Base-by-base conservation (phyloP, 169 alveolate species). In the Plasmodium gallinaceum region DNA sequence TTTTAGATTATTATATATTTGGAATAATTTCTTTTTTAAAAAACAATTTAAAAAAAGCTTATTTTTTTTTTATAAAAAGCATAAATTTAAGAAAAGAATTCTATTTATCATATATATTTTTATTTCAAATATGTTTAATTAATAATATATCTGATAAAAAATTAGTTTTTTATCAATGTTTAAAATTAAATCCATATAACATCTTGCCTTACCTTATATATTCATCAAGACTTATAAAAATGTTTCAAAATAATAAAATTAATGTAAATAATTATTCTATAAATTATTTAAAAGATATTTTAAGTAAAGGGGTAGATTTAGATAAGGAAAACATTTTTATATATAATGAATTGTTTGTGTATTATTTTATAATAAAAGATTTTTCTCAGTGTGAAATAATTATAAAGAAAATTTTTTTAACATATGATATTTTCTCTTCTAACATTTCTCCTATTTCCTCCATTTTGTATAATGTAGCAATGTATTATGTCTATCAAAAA, bases 261-360 rank as follows among this genome's bases (percentile, higher is more conserved):
- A n/a, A 22, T 18, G 6, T 65, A 20, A 22, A 45, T 39, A 70
- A 45, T 20, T 16, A 62, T 18, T 14, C 75, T 26, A 76, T 57
- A 22, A n/a, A 37, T 3, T 65, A 24, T 76, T 76, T 76, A 39
- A 65, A 57, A 68, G 57, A 48, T 16, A 76, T 62, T 6, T 65
- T 76, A 22, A 46, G 37, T 18, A 64, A 64, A 76, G 88, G 69
- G 45, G 22, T 57, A 51, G n/a, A 76, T 46, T 37, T 76, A 24
- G 88, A 76, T 39, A 22, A 48, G 16, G 68, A 76, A 24, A 61
- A 76, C 20, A 16, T 66, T 46, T 76, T 76, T 64, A n/a, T 76
- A 54, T 64, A 65, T 69, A 76, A 76, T 43, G 88, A 76, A 54
- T 64, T 62, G 45, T 76, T 76, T 48, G 69, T 76, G 12, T 76